Percentiles rank a stretch among this genome's conserved stretches.
Evolutionary conservation across 805 yeast genomes (phyloP).

Genomic region (Sugiyamaella americana): DNA sequence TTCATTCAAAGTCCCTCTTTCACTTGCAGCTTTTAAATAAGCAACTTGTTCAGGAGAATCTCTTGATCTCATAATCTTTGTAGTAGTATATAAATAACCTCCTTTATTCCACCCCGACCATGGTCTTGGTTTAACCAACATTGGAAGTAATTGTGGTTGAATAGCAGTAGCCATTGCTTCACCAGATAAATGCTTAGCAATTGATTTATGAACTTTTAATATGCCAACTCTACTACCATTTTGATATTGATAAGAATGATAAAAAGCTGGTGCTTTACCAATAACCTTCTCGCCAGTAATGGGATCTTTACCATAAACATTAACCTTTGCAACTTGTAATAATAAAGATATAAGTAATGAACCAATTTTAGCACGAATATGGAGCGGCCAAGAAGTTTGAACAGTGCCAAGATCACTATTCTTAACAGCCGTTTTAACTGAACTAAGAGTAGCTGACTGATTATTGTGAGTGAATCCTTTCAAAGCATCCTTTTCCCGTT

Average conservation of each 20-base stretch:
- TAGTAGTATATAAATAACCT: conserved; percentile 67
- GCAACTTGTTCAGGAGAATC: conserved; percentile 88
- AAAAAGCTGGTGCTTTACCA: conserved; percentile 84
- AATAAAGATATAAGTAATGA: conserved; percentile 69
- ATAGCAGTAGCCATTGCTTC: conserved; percentile 57
- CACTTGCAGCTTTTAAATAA: conserved; percentile 79
- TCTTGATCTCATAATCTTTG: conserved; percentile 64
- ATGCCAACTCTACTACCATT: conserved; percentile 79
- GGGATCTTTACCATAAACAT: conserved; percentile 78
- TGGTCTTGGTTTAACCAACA: conserved; percentile 84
- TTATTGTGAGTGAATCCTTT: conserved; percentile 39
- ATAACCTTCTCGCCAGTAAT: conserved; percentile 57
- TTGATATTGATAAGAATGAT: conserved; percentile 77
- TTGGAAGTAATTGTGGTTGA: conserved; percentile 85
- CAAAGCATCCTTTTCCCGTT: conserved; percentile 36
- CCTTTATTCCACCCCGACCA: conserved; percentile 83
- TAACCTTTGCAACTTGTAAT: conserved; percentile 75
- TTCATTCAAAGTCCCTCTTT: conserved; percentile 53
- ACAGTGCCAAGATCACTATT: conserved; percentile 32
- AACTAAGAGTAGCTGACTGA: conserved; percentile 40
- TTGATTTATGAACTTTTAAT: conserved; percentile 62
- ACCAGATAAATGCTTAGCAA: conserved; percentile 61
- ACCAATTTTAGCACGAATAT: conserved; percentile 66
- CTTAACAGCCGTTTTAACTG: conserved; percentile 29
- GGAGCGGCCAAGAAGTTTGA: conserved; percentile 45